Percentiles rank a stretch among this genome's conserved stretches.
Evolutionary conservation across 441 rosid genomes (phyloP).

Genomic region (Oxalis stricta): DNA sequence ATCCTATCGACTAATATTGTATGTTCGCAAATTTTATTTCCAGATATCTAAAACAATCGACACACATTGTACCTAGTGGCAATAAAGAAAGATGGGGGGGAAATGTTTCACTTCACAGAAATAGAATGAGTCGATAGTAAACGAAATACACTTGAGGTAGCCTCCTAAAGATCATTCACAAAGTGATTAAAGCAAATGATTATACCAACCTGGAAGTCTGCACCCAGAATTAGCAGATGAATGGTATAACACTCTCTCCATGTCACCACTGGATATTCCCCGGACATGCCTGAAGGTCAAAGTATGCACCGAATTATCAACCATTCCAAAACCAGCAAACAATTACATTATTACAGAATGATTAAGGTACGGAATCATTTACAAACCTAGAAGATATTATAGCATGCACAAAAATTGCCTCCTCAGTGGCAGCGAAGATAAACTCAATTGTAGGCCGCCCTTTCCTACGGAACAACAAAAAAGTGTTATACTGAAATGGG

Average conservation of each 20-base stretch:
- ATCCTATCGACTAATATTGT: no score
- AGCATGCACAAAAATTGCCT: slow-evolving; percentile 85
- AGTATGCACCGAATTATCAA: slow-evolving; percentile 8
- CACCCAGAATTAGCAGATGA: slow-evolving; percentile 47
- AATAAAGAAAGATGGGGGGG: no score
- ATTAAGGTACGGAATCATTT: slow-evolving; percentile 12
- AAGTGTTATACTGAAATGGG: slow-evolving; percentile 9
- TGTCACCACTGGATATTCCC: slow-evolving; percentile 62
- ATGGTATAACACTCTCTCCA: slow-evolving; percentile 50
- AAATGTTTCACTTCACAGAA: no score
- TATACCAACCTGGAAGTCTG: slow-evolving; percentile 75
- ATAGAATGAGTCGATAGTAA: no score
- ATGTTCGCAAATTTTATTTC: no score
- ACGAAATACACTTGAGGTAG: background rate
- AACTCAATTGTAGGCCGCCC: slow-evolving; percentile 85
- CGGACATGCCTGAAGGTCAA: slow-evolving; percentile 61
- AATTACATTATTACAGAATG: slow-evolving; percentile 5
- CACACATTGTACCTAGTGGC: no score
- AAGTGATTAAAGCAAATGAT: slow-evolving; percentile 4
- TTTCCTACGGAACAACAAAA: slow-evolving; percentile 45
- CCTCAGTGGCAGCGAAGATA: slow-evolving; percentile 93
- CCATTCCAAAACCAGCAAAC: slow-evolving; percentile 8
- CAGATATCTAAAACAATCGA: no score
- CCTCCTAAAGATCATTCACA: slow-evolving; percentile 1
- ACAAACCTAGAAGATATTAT: slow-evolving; percentile 88